Evolutionary conservation across 805 yeast species (phyloP).

Genomic region (Yarrowia deformans): DNA sequence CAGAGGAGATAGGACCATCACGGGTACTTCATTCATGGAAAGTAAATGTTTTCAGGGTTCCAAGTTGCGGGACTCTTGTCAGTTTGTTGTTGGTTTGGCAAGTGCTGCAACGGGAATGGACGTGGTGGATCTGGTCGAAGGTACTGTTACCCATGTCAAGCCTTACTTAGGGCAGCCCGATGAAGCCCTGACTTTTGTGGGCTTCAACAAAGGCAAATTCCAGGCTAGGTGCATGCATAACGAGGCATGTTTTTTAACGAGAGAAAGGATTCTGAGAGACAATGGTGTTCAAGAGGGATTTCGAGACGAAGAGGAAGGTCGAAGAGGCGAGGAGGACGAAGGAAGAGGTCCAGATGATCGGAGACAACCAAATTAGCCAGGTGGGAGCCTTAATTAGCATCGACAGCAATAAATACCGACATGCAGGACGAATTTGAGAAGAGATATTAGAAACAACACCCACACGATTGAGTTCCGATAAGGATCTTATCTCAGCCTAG

Average conservation of each 20-base stretch:
- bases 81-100: not conserved
- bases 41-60: not conserved
- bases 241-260: not conserved
- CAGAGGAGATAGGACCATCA: not conserved
- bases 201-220: not conserved
- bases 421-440: no score
- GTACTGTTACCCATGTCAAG: not conserved
- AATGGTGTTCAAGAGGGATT: not conserved
- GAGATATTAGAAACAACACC: no score
- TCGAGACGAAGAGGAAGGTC: no score
- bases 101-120: not conserved
- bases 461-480: no score
- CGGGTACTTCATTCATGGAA: not conserved
- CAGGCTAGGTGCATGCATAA: not conserved
- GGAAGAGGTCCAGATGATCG: no score
- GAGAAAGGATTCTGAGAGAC: not conserved
- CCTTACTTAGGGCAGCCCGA: not conserved
- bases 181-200: not conserved
- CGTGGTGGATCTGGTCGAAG: not conserved
- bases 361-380: no score
- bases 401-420: no score
- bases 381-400: no score
- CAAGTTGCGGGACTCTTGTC: not conserved
- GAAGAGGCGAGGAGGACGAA: no score
- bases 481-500: no score